These are phyloP conservation scores for Kodamaea laetipori DNA, from an alignment of 805 yeast species.

Conservation along the genomic window DNA sequence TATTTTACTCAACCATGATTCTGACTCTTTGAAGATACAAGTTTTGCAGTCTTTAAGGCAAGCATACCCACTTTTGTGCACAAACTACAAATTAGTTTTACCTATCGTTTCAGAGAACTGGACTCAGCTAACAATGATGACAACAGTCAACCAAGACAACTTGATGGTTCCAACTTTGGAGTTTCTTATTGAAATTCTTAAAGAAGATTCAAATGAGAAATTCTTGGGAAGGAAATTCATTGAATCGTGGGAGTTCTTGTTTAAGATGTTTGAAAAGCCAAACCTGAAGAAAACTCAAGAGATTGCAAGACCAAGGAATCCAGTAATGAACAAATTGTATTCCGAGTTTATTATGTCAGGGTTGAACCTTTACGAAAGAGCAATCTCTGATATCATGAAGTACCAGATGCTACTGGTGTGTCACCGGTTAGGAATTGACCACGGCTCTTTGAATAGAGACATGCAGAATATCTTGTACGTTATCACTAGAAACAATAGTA, in stretches of 20 bases:
- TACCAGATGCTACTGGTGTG: conserved; percentile 39
- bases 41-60: conserved; percentile 49
- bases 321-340: conserved; percentile 17
- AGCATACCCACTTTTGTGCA: conserved; percentile 34
- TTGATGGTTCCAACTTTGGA: conserved; percentile 32
- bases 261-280: neutral
- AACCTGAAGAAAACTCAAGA: neutral
- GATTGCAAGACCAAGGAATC: conserved; percentile 5
- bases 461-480: conserved; percentile 35
- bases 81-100: conserved; percentile 32
- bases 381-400: conserved; percentile 42
- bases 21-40: conserved; percentile 55
- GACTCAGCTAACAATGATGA: conserved; percentile 29
- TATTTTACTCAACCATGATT: conserved; percentile 65
- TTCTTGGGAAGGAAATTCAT: conserved; percentile 50
- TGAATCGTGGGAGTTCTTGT: conserved; percentile 44
- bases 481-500: conserved; percentile 18
- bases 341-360: conserved; percentile 38
- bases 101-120: conserved; percentile 39
- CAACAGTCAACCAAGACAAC: conserved; percentile 21
- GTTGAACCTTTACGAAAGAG: conserved; percentile 40
- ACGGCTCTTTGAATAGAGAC: conserved; percentile 22
- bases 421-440: conserved; percentile 23
- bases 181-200: conserved; percentile 28
- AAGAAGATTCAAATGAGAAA: conserved; percentile 40